Percentiles rank a stretch among this genome's conserved stretches.
Conservation (phyloP, 768 basidiomycete species). For the Megacollybia marginata region DNA sequence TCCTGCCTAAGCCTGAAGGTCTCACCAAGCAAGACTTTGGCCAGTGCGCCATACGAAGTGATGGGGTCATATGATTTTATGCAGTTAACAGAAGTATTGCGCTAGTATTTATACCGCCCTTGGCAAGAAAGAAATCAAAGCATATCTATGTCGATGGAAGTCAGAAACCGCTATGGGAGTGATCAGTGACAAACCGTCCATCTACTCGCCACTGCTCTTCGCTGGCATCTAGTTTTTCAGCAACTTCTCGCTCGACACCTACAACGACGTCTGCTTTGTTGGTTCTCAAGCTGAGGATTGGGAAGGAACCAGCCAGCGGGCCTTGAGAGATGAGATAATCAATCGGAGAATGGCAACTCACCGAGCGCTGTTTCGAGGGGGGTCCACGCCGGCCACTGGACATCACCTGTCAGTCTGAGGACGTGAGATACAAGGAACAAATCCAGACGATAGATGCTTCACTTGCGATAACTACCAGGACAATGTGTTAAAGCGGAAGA, state of each 20-base stretch:
- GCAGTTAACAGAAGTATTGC: not conserved
- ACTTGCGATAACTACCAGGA: slow-evolving; percentile 73
- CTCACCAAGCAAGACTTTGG: slow-evolving; percentile 52
- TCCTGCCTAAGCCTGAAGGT: slow-evolving; percentile 58
- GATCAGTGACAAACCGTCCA: slow-evolving; percentile 47
- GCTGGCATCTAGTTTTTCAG: slow-evolving; percentile 56
- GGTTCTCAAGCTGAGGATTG: slow-evolving; percentile 79
- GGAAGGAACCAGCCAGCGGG: slow-evolving; percentile 72
- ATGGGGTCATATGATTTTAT: slow-evolving; percentile 37
- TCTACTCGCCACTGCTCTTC: slow-evolving; percentile 72
- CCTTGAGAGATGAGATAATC: slow-evolving; percentile 32
- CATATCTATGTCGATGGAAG: too few relatives aligned
- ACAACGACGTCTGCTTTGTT: slow-evolving; percentile 95
- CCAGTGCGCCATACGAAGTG: slow-evolving; percentile 60
- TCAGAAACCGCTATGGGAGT: too few relatives aligned
- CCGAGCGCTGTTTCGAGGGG: slow-evolving; percentile 70
- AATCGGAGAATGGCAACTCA: slow-evolving; percentile 15
- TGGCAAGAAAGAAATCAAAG: too few relatives aligned
- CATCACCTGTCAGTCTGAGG: slow-evolving; percentile 79
- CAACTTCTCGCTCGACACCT: slow-evolving; percentile 64
- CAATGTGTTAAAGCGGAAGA: not conserved
- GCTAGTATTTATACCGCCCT: too few relatives aligned
- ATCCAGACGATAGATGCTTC: slow-evolving; percentile 15
- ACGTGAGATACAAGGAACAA: not conserved
- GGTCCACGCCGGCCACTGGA: slow-evolving; percentile 80